Base-by-base conservation (phyloP, 202 grass and related monocot genomes). In the Zoysia matrella region DNA sequence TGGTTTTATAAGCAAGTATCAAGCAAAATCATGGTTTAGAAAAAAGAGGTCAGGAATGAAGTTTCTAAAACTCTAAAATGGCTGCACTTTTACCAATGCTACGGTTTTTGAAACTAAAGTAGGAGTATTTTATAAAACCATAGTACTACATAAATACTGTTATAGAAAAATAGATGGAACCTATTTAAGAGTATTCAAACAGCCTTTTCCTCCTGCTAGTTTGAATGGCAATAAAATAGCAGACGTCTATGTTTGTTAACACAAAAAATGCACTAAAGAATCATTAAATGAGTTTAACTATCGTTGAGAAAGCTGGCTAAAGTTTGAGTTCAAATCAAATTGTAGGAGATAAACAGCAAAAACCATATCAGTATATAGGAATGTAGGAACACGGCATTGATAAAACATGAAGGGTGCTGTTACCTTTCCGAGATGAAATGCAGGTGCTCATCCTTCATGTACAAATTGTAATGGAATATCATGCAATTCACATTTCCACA, bases 381-480 rank as follows among this genome's bases (percentile, higher is more conserved):
- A 76, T 46, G 68, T 47, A 74, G 48, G 45, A 80, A 52, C 30
- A 81, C 11, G 72, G 22, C 43, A 1, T 18, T 16, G 16, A 81
- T 60, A 71, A 67, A 83, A 47, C 9, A 47, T 62, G n/a, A n/a
- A 77, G 60, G 39, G 60, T 52, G 36, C 46, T 74, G 52, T 95
- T 99, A 95, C 96, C 96, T 99, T 72, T 90, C 67, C 73, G 93
- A 88, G 47, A 99, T 95, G 78, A 91, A 93, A 72, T 83, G 85
- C 70, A 99, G 85, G 67, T 99, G 96, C 11, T 95, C 92, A 83
- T 99, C 96, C 76, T 94, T 99, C 96, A 99, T 93, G 77, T 84
- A 99, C 63, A 99, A 65, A 82, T 95, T 95, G 81, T 93, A 99
- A 87, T 99, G 96, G 64, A 99, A 95, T 83, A 99, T 93, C 89